Percentiles rank a stretch among this genome's conserved stretches.
Evolutionary conservation across 345 rosid genomes (phyloP).

Genomic region (Populus simonii): DNA sequence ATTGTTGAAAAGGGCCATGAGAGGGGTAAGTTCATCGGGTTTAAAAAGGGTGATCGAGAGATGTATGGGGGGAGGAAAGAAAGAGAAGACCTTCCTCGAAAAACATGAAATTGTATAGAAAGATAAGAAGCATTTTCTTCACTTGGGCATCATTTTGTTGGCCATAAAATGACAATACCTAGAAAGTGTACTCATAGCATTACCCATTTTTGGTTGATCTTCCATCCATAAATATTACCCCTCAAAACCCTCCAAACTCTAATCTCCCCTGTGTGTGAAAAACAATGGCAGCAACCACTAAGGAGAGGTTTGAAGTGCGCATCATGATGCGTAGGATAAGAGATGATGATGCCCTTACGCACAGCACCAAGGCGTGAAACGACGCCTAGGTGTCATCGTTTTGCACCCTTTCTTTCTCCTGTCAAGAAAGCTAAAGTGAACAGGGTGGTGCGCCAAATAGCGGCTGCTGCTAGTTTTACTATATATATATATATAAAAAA

Average conservation of each 20-base stretch:
- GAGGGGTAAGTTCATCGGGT: constrained; percentile 27
- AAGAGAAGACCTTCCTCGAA: not conserved
- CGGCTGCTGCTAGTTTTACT: not conserved
- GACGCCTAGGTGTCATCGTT: not conserved
- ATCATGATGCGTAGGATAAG: constrained; percentile 29
- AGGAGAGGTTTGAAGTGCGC: constrained; percentile 35
- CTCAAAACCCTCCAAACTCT: not conserved
- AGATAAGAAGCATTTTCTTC: constrained; percentile 58
- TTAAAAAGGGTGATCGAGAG: constrained; percentile 2
- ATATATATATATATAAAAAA: not conserved
- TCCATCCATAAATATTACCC: not conserved
- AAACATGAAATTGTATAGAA: constrained; percentile 22
- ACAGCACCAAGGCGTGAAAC: not conserved
- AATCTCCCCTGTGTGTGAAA: not conserved
- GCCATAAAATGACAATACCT: constrained; percentile 55
- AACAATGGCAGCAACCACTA: not conserved
- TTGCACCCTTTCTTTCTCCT: not conserved
- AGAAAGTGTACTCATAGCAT: constrained; percentile 40
- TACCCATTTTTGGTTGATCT: constrained; percentile 14
- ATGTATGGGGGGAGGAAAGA: constrained; percentile 12
- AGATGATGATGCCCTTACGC: not conserved
- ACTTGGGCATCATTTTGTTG: constrained; percentile 66
- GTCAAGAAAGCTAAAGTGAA: constrained; percentile 24
- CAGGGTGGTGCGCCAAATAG: constrained; percentile 16
- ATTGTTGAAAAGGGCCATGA: constrained; percentile 22